Evolutionary conservation across 73 alveolate genomes (phyloP).

Genomic region (Tetrahymena malaccensis): DNA sequence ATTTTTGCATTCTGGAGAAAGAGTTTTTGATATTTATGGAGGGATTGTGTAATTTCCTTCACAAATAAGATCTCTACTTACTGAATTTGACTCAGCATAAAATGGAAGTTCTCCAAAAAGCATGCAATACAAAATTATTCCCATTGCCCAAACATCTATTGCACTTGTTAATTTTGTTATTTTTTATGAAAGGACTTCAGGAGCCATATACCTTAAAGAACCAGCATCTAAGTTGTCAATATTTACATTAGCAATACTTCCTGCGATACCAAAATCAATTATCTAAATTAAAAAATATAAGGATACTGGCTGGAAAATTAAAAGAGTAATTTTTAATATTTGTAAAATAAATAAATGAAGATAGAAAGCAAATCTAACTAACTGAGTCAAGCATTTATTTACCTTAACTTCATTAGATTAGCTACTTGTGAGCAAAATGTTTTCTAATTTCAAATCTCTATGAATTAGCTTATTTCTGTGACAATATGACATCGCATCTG

Average conservation of each 20-base stretch:
- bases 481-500: conserved; percentile 55
- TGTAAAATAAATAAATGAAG: neutral
- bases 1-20: neutral
- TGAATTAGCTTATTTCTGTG: conserved; percentile 59
- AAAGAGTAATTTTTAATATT: neutral
- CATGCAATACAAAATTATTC: conserved; percentile 33
- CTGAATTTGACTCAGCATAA: conserved; percentile 29
- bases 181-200: conserved; percentile 47
- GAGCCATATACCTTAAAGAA: conserved; percentile 60
- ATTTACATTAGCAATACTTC: conserved; percentile 37
- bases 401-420: conserved; percentile 41
- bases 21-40: neutral
- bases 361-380: neutral
- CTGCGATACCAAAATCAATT: conserved; percentile 63
- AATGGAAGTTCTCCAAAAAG: conserved; percentile 44
- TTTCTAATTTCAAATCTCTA: conserved; percentile 77
- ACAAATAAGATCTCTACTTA: neutral
- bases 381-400: neutral
- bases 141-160: conserved; percentile 52
- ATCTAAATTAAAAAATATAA: neutral
- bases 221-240: conserved; percentile 52
- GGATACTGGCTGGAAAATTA: neutral
- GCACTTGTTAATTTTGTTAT: conserved; percentile 27
- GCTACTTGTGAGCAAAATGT: conserved; percentile 39
- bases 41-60: neutral